Evolutionary conservation across 352 stramenopile species (phyloP).

Genomic region (Phytopythium sindhum): DNA sequence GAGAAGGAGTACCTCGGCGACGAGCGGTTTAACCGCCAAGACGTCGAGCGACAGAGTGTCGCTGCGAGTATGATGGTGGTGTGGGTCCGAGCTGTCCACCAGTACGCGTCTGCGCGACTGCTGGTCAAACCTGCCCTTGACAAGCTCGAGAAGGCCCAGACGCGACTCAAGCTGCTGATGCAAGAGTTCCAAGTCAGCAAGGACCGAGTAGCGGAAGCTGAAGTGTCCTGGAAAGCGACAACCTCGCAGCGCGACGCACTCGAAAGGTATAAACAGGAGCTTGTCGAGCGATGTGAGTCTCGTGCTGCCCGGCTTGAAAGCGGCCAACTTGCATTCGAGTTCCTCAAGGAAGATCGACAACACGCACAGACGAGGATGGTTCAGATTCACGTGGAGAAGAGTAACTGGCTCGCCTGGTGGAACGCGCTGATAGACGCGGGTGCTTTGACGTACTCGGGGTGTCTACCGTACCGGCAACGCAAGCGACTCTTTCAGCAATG

Average conservation of each 20-base stretch:
- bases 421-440: conserved; percentile 53
- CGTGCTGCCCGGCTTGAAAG: conserved; percentile 22
- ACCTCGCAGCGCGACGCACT: conserved; percentile 23
- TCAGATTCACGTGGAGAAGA: conserved; percentile 15
- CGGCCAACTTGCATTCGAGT: conserved; percentile 29
- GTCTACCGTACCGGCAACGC: conserved; percentile 8
- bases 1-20: conserved; percentile 50
- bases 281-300: conserved; percentile 22
- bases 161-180: conserved; percentile 47
- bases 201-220: conserved; percentile 46
- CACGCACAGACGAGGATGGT: conserved; percentile 12
- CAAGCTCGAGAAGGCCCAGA: conserved; percentile 57
- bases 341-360: conserved; percentile 34
- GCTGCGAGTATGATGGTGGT: conserved; percentile 75
- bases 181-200: conserved; percentile 67
- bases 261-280: conserved; percentile 21
- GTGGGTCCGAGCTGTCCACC: conserved; percentile 67
- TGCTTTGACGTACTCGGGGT: conserved; percentile 29
- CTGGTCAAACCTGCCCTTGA: conserved; percentile 66
- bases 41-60: conserved; percentile 76
- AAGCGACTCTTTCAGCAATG: neutral
- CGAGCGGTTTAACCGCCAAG: conserved; percentile 49
- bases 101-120: conserved; percentile 45
- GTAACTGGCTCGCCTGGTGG: conserved; percentile 34
- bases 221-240: conserved; percentile 27